These are phyloP conservation scores for Isabelozyma rhagii DNA, from an alignment of 805 yeast genomes.

Conservation along the genomic window DNA sequence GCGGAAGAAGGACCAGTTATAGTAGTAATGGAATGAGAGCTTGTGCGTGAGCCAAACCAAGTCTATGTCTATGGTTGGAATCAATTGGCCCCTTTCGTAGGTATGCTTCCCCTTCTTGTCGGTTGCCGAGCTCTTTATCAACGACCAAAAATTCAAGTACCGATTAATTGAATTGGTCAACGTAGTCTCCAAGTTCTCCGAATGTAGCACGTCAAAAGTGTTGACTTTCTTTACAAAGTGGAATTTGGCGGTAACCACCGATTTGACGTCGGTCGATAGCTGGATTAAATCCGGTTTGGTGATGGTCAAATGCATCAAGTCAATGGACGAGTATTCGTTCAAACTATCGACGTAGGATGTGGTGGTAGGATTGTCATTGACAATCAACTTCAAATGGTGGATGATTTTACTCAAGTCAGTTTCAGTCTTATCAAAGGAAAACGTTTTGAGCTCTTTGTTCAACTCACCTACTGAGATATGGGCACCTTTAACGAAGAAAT, in stretches of 20 bases:
- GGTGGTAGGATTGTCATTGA: not conserved
- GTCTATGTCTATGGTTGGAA: constrained; percentile 19
- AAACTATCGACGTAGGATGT: not conserved
- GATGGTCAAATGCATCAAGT: constrained; percentile 4
- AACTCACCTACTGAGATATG: not conserved
- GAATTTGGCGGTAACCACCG: constrained; percentile 12
- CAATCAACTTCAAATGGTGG: not conserved
- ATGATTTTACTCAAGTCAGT: not conserved
- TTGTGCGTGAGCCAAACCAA: constrained; percentile 19
- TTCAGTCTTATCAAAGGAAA: not conserved
- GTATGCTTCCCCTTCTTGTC: not conserved
- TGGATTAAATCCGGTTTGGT: constrained; percentile 2
- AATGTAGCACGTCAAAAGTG: constrained; percentile 12
- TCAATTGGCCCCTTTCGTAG: not conserved
- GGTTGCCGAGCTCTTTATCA: not conserved
- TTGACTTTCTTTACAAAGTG: constrained; percentile 14
- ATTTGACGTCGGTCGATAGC: constrained; percentile 12
- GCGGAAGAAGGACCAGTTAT: constrained; percentile 3
- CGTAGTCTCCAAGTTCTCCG: constrained; percentile 7
- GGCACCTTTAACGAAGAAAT: not conserved
- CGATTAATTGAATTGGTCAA: constrained; percentile 10
- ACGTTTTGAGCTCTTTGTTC: not conserved
- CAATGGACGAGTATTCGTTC: constrained; percentile 1
- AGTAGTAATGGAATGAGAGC: constrained; percentile 9
- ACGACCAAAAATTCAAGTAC: constrained; percentile 9